Conservation (phyloP, 2,329 filamentous ascomycete species). For the Penicillium sp. region DNA sequence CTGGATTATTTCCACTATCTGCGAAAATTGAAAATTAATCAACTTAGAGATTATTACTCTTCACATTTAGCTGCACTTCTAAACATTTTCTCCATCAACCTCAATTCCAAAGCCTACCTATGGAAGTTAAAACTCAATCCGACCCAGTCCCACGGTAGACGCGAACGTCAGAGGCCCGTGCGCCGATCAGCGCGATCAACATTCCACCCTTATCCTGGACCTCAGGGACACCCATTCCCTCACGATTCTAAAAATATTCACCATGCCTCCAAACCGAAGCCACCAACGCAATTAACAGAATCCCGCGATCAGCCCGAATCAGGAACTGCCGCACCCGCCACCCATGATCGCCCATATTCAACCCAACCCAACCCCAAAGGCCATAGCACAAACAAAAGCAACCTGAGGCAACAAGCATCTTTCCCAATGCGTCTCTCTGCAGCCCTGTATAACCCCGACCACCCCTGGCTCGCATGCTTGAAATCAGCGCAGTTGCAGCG, state of each 20-base stretch:
- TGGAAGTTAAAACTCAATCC: neutral
- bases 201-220: neutral
- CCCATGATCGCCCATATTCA: neutral
- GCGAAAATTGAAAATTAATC: too few species aligned
- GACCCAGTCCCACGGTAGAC: neutral
- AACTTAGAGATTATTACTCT: too few species aligned
- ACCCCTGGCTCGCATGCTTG: constrained; percentile 40
- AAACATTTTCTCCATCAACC: neutral
- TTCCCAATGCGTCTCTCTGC: constrained; percentile 13
- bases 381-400: too few species aligned
- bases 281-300: neutral
- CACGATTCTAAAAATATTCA: neutral
- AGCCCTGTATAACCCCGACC: neutral
- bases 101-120: neutral
- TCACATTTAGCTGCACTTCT: too few species aligned
- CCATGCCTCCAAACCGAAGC: neutral
- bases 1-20: too few species aligned
- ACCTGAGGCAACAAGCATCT: neutral
- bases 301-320: neutral
- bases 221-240: neutral
- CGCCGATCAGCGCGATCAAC: constrained; percentile 13
- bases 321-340: neutral
- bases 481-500: constrained; percentile 55
- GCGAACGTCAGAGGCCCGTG: constrained; percentile 12
- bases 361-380: neutral